These are phyloP conservation scores for Leccinum solheimii DNA, from an alignment of 1,284 basidiomycete genomes.

Conservation along the genomic window DNA sequence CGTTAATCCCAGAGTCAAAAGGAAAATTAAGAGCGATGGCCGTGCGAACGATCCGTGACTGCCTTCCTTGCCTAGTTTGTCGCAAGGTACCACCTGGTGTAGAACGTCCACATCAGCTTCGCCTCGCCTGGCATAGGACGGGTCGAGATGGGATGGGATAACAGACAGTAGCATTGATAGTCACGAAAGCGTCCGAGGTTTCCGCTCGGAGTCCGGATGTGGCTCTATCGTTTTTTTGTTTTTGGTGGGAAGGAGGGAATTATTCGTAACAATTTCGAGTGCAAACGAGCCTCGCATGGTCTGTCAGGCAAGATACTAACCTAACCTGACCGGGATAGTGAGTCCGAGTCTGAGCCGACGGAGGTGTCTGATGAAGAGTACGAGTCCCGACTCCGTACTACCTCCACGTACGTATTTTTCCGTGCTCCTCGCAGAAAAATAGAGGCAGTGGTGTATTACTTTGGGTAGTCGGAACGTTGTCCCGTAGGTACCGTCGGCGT, in stretches of 20 bases:
- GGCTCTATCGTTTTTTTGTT: neutral
- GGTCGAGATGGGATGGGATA: neutral
- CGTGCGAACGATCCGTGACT: neutral
- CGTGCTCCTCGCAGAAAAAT: neutral
- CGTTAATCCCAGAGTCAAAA: neutral
- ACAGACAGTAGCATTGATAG: neutral
- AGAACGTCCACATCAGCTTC: neutral
- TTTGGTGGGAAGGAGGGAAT: neutral
- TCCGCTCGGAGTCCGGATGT: constrained; percentile 10
- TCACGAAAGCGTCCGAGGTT: constrained; percentile 8
- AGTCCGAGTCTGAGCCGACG: neutral
- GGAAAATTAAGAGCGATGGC: neutral
- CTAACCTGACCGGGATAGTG: neutral
- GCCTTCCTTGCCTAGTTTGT: neutral
- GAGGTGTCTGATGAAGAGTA: neutral
- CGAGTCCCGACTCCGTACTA: too few species aligned
- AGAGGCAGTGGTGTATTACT: neutral
- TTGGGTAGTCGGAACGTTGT: neutral
- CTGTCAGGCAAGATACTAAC: neutral
- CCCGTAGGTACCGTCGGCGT: neutral
- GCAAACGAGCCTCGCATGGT: neutral
- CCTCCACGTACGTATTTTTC: neutral
- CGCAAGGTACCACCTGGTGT: neutral
- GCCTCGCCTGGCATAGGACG: neutral
- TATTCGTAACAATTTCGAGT: neutral